These are phyloP conservation scores for Diplodia intermedia DNA, from an alignment of 2,329 filamentous ascomycete genomes.

Conservation along the genomic window DNA sequence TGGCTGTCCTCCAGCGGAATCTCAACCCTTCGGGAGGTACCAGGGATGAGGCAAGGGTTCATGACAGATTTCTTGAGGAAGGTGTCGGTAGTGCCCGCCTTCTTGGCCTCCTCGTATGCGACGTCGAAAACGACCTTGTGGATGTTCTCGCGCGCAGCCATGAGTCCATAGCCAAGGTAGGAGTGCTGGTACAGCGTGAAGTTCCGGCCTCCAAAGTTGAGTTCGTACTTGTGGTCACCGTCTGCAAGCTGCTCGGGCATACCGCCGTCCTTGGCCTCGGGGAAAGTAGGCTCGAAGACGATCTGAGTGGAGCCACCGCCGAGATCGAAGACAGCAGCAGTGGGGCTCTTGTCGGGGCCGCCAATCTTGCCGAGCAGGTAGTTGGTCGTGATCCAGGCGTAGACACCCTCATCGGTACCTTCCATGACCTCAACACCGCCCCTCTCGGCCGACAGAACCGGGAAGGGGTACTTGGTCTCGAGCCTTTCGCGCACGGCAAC, in stretches of 20 bases:
- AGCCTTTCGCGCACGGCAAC: conserved; percentile 82
- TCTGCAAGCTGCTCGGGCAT: conserved; percentile 85
- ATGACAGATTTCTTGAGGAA: conserved; percentile 76
- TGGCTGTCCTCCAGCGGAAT: conserved; percentile 73
- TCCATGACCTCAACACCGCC: conserved; percentile 97
- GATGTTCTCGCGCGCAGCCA: conserved; percentile 89
- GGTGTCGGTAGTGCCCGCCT: conserved; percentile 39
- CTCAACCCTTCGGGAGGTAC: conserved; percentile 75
- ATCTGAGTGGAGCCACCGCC: conserved; percentile 98
- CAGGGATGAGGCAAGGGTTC: conserved; percentile 86
- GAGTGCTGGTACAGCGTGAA: conserved; percentile 98
- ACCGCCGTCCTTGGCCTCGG: conserved; percentile 72
- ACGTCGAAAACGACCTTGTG: conserved; percentile 78
- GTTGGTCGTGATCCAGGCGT: conserved; percentile 99
- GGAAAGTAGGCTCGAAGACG: conserved; percentile 96
- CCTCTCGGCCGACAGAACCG: conserved; percentile 83
- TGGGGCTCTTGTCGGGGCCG: conserved; percentile 85
- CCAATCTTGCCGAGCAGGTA: conserved; percentile 98
- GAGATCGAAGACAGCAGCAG: conserved; percentile 93
- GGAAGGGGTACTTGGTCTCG: conserved; percentile 92
- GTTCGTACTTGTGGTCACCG: conserved; percentile 94
- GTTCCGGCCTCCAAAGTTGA: conserved; percentile 86
- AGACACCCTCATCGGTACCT: conserved; percentile 94
- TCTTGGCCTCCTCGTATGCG: conserved; percentile 67
- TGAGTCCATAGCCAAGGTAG: conserved; percentile 94